Conservation (phyloP, 306 rosid species). For the Arachis stenosperma region DNA sequence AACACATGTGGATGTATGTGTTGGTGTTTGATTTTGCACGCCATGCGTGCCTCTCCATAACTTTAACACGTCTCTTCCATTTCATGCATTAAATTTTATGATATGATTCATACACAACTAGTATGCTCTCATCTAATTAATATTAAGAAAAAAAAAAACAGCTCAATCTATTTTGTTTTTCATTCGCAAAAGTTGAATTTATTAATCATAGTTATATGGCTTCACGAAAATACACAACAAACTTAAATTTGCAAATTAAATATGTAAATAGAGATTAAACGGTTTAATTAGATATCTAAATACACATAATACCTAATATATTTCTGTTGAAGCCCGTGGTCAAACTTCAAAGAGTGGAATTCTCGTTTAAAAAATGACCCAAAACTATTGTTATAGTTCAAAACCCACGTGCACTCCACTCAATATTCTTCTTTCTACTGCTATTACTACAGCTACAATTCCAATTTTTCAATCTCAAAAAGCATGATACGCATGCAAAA, state of each 20-base stretch:
- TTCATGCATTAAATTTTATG: neutral
- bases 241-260: too few relatives aligned
- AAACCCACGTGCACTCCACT: slow-evolving; percentile 49
- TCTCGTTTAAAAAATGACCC: neutral
- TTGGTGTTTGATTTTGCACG: slow-evolving; percentile 59
- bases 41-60: slow-evolving; percentile 35
- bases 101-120: too few relatives aligned
- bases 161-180: too few relatives aligned
- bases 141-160: too few relatives aligned
- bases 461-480: slow-evolving; percentile 5
- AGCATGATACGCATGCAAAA: slow-evolving; percentile 10
- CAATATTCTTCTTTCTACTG: neutral
- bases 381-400: slow-evolving; percentile 14
- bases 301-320: too few relatives aligned
- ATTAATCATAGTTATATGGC: too few relatives aligned
- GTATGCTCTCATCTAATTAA: too few relatives aligned
- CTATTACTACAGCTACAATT: neutral
- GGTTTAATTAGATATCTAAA: too few relatives aligned
- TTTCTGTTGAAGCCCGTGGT: slow-evolving; percentile 21
- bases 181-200: too few relatives aligned
- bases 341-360: slow-evolving; percentile 3
- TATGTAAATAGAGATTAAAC: too few relatives aligned
- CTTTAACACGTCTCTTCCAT: slow-evolving; percentile 53
- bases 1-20: slow-evolving; percentile 46
- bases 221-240: too few relatives aligned